Evolutionary conservation across 345 rosid genomes (phyloP).

Genomic region (Euphorbia peplus): DNA sequence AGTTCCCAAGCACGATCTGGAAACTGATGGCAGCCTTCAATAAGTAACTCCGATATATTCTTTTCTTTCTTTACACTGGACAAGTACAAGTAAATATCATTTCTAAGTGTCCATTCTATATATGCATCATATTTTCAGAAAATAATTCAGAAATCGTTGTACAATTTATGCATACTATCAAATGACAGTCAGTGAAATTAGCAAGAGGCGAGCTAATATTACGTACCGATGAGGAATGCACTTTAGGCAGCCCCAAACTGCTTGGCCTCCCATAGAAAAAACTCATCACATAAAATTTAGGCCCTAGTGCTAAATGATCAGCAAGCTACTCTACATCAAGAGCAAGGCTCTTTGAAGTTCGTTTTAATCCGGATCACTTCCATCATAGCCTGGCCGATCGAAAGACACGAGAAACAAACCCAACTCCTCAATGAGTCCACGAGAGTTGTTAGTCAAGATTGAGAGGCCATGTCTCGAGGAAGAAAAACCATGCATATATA

Average conservation of each 20-base stretch:
- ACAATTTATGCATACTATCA: no score
- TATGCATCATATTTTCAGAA: no score
- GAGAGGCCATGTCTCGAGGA: neutral
- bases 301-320: constrained; percentile 24
- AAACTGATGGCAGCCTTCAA: no score
- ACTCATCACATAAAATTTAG: constrained; percentile 22
- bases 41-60: no score
- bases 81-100: no score
- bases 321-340: constrained; percentile 31
- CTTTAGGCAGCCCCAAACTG: constrained; percentile 28
- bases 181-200: no score
- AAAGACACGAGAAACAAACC: constrained; percentile 17
- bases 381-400: constrained; percentile 30
- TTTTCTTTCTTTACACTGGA: no score
- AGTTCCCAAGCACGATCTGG: no score
- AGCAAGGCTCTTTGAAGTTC: constrained; percentile 23
- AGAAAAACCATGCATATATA: constrained; percentile 22
- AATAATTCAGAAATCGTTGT: no score
- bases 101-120: no score
- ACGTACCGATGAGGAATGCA: constrained; percentile 31
- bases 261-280: constrained; percentile 32
- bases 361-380: constrained; percentile 28
- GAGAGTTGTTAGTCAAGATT: neutral
- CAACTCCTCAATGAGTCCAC: constrained; percentile 21
- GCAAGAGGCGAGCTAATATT: no score